Evolutionary conservation across 225 moss, liverwort and hornwort genomes (phyloP).

Genomic region (Anthoceros angustus): DNA sequence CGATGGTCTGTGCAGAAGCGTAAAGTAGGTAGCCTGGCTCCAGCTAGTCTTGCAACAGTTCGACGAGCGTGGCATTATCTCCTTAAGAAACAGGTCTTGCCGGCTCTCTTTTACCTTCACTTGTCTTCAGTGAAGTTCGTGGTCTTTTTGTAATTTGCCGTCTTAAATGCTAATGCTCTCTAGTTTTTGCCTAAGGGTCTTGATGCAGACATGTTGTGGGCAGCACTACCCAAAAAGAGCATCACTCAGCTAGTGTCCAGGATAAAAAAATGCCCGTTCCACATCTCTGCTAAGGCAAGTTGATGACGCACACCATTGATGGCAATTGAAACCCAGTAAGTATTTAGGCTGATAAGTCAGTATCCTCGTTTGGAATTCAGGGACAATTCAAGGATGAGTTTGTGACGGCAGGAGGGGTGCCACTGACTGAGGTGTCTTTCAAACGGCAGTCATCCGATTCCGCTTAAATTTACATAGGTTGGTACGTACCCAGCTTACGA

Average conservation of each 20-base stretch:
- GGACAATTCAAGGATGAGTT: slow-evolving; percentile 93
- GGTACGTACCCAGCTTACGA: slow-evolving; percentile 1
- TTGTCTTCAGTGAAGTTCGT: not conserved
- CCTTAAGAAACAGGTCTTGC: slow-evolving; percentile 52
- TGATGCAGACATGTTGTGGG: slow-evolving; percentile 56
- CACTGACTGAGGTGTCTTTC: slow-evolving; percentile 62
- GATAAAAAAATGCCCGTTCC: slow-evolving; percentile 59
- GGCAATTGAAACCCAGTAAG: not conserved
- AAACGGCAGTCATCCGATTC: not conserved
- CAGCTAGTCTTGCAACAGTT: slow-evolving; percentile 42
- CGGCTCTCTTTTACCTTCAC: not conserved
- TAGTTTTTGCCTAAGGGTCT: slow-evolving; percentile 28
- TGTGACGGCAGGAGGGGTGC: slow-evolving; percentile 82
- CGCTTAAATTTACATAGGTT: not conserved
- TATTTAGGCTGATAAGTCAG: not conserved
- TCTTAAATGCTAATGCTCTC: not conserved
- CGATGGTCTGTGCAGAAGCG: slow-evolving; percentile 37
- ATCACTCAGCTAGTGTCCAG: slow-evolving; percentile 43
- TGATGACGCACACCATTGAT: not conserved
- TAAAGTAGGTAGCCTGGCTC: slow-evolving; percentile 54
- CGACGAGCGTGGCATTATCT: slow-evolving; percentile 80
- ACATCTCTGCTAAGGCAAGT: slow-evolving; percentile 60
- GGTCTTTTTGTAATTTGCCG: not conserved
- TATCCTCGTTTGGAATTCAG: slow-evolving; percentile 18
- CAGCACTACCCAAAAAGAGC: slow-evolving; percentile 38